Evolutionary conservation across 768 basidiomycete genomes (phyloP).

Genomic region (Grammothele lineata): DNA sequence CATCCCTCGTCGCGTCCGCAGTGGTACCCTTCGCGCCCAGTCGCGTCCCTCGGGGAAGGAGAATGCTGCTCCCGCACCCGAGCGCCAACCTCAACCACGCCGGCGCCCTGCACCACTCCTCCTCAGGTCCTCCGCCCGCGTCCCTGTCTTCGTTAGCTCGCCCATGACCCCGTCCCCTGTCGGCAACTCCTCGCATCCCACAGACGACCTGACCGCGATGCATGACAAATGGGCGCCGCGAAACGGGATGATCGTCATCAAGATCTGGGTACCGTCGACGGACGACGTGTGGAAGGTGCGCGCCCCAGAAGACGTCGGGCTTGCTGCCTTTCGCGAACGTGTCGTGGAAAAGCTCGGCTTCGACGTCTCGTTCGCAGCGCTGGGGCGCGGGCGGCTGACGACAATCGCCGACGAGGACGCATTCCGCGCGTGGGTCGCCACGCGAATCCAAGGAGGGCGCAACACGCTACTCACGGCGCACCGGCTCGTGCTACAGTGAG

Average conservation of each 20-base stretch:
- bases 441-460: constrained; percentile 29
- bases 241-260: constrained; percentile 33
- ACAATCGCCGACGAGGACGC: constrained; percentile 26
- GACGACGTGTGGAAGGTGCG: constrained; percentile 38
- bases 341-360: constrained; percentile 36
- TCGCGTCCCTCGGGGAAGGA: constrained; percentile 12
- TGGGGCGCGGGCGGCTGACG: constrained; percentile 15
- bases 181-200: background rate
- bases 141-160: background rate
- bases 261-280: constrained; percentile 35
- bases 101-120: constrained; percentile 13
- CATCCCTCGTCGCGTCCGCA: constrained; percentile 17
- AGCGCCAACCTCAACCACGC: background rate
- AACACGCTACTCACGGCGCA: constrained; percentile 35
- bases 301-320: constrained; percentile 28
- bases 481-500: constrained; percentile 12
- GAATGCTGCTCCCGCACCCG: constrained; percentile 9
- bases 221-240: constrained; percentile 11
- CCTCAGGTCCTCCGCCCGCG: constrained; percentile 1
- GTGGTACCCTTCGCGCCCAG: constrained; percentile 8
- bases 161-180: background rate
- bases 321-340: constrained; percentile 28
- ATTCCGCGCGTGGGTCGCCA: constrained; percentile 32
- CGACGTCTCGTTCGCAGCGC: constrained; percentile 29
- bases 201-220: background rate